Percentiles rank a stretch among this genome's conserved stretches.
Evolutionary conservation across 2,329 filamentous ascomycete genomes (phyloP).

Genomic region (Diaporthe aspalathi): DNA sequence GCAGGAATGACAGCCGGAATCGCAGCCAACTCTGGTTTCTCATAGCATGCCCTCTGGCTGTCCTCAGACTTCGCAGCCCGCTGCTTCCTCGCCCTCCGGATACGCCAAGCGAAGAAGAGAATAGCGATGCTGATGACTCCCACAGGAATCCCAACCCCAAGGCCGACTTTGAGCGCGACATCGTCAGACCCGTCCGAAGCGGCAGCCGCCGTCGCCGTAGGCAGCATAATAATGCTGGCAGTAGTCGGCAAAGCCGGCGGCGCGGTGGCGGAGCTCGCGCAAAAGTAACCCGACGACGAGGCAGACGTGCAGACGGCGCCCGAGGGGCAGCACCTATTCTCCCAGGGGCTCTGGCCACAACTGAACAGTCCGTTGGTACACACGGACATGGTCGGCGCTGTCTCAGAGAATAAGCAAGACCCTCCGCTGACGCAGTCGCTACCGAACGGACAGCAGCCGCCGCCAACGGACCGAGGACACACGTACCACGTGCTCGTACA

Average conservation of each 20-base stretch:
- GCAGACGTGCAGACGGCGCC: slow-evolving; percentile 1
- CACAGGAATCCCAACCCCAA: slow-evolving; percentile 15
- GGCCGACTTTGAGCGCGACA: slow-evolving; percentile 1
- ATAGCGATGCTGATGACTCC: neutral
- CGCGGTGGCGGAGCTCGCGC: neutral
- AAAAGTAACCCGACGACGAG: neutral
- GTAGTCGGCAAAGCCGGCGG: neutral
- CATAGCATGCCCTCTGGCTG: neutral
- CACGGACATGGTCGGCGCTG: neutral
- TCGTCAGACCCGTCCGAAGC: neutral
- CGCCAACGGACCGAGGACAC: neutral
- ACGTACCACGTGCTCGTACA: neutral
- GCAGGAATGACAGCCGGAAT: neutral
- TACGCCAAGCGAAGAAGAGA: neutral
- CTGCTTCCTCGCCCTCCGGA: neutral
- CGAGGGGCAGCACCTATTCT: neutral
- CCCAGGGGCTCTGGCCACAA: neutral
- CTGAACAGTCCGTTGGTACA: neutral
- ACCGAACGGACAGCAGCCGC: neutral
- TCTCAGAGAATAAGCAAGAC: neutral
- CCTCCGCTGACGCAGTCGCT: neutral
- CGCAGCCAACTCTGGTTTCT: neutral
- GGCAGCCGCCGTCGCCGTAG: neutral
- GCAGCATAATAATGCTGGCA: neutral
- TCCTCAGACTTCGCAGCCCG: neutral